Percentiles rank a stretch among this genome's conserved stretches.
phyloP scores from a whole-genome alignment of 306 rosid genomes.

The Malus orientalis region DNA sequence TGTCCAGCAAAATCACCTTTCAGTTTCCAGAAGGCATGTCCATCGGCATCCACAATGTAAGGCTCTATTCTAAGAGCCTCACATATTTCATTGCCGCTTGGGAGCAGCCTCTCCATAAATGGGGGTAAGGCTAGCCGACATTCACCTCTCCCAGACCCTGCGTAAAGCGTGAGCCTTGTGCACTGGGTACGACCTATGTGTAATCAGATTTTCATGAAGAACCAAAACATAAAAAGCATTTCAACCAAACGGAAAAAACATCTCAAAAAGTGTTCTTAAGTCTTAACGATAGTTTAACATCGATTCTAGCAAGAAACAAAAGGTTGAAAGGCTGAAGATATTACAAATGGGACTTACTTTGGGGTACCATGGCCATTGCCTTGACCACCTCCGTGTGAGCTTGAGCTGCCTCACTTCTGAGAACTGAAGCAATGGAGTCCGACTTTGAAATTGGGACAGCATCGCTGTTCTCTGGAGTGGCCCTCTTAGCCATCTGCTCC shows the following conservation, averaged over 20 bases:
- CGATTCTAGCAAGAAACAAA: not conserved
- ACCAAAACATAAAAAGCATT: not conserved
- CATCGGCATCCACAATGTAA: slow-evolving; percentile 29
- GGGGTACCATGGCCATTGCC: slow-evolving; percentile 29
- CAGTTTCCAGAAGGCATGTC: slow-evolving; percentile 34
- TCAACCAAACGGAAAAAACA: not conserved
- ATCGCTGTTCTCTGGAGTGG: slow-evolving; percentile 20
- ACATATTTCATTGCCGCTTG: slow-evolving; percentile 16
- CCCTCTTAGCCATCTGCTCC: slow-evolving; percentile 39
- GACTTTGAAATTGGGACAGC: slow-evolving; percentile 24
- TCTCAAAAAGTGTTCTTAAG: not conserved
- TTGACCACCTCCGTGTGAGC: slow-evolving; percentile 47
- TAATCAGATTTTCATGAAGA: not conserved
- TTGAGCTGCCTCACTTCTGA: slow-evolving; percentile 43
- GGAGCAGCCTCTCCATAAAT: no score
- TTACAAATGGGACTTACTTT: slow-evolving; percentile 35
- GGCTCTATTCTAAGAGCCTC: slow-evolving; percentile 35
- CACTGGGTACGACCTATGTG: no score
- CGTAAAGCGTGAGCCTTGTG: no score
- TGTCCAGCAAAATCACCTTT: slow-evolving; percentile 19
- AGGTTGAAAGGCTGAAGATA: not conserved
- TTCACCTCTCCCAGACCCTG: no score
- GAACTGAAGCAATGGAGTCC: slow-evolving; percentile 25
- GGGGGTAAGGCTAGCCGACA: no score
- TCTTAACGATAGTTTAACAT: not conserved